Conservation (phyloP, 768 basidiomycete species). For the Lanmaoa rubissima region DNA sequence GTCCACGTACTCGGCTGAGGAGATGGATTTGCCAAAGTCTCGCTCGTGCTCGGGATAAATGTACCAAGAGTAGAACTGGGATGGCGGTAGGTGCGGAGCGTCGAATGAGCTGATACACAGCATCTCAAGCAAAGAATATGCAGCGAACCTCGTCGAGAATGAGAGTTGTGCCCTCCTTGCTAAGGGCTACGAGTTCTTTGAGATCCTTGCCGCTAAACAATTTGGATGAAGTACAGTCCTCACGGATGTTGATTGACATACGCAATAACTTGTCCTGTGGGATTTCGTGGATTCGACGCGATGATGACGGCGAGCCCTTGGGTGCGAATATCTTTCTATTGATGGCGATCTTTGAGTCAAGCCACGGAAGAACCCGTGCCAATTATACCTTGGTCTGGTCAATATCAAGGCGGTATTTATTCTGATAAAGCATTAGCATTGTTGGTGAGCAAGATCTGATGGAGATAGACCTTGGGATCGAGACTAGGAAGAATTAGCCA, state of each 20-base stretch:
- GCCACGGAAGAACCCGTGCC: neutral
- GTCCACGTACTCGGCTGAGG: conserved; percentile 79
- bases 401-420: conserved; percentile 75
- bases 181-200: conserved; percentile 70
- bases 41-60: conserved; percentile 78
- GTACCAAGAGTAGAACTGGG: conserved; percentile 93
- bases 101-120: neutral
- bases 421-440: conserved; percentile 31
- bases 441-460: neutral
- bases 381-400: conserved; percentile 65
- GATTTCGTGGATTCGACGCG: conserved; percentile 94
- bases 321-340: conserved; percentile 71
- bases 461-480: conserved; percentile 40
- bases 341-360: neutral
- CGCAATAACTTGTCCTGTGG: conserved; percentile 87
- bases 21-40: conserved; percentile 76
- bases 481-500: conserved; percentile 33
- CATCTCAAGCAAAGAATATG: neutral
- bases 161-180: conserved; percentile 77
- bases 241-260: conserved; percentile 28
- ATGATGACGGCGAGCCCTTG: conserved; percentile 85
- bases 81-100: neutral
- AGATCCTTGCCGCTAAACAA: conserved; percentile 70
- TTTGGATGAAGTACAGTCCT: conserved; percentile 7
- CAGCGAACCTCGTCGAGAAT: conserved; percentile 73